These are phyloP conservation scores for Metroxylon sagu DNA, from an alignment of 176 grass and related monocot species.

Conservation along the genomic window DNA sequence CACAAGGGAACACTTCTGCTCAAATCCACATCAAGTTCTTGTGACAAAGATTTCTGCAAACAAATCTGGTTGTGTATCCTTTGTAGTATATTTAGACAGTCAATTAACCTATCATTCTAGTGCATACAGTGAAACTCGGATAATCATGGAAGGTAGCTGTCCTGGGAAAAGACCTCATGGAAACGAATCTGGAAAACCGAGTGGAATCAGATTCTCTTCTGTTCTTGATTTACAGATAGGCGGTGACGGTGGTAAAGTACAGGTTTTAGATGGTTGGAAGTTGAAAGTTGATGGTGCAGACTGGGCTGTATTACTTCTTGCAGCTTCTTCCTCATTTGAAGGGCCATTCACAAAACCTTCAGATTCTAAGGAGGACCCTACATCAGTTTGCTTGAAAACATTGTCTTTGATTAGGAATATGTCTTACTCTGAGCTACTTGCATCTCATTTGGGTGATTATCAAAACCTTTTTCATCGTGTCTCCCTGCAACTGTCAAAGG, in stretches of 20 bases:
- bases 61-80: slow-evolving; percentile 52
- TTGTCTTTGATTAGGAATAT: slow-evolving; percentile 49
- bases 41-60: slow-evolving; percentile 54
- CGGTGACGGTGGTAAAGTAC: slow-evolving; percentile 27
- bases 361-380: slow-evolving; percentile 59
- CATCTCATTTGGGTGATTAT: slow-evolving; percentile 75
- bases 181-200: slow-evolving; percentile 21
- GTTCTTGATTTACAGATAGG: slow-evolving; percentile 47
- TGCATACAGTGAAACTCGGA: slow-evolving; percentile 46
- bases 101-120: slow-evolving; percentile 35
- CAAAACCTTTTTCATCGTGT: slow-evolving; percentile 77
- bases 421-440: slow-evolving; percentile 57
- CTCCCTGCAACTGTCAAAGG: slow-evolving; percentile 59
- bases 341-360: slow-evolving; percentile 58
- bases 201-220: slow-evolving; percentile 67
- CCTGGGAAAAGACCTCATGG: slow-evolving; percentile 34
- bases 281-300: slow-evolving; percentile 70
- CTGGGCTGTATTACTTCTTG: slow-evolving; percentile 65
- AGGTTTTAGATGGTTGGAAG: slow-evolving; percentile 44
- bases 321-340: slow-evolving; percentile 68
- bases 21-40: slow-evolving; percentile 68
- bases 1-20: slow-evolving; percentile 71
- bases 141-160: slow-evolving; percentile 73
- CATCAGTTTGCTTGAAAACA: slow-evolving; percentile 23
- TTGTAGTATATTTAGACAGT: slow-evolving; percentile 44